Percentiles rank a stretch among this genome's conserved stretches.
Evolutionary conservation across 2,329 filamentous ascomycete genomes (phyloP).

Genomic region (Pyricularia sp.): DNA sequence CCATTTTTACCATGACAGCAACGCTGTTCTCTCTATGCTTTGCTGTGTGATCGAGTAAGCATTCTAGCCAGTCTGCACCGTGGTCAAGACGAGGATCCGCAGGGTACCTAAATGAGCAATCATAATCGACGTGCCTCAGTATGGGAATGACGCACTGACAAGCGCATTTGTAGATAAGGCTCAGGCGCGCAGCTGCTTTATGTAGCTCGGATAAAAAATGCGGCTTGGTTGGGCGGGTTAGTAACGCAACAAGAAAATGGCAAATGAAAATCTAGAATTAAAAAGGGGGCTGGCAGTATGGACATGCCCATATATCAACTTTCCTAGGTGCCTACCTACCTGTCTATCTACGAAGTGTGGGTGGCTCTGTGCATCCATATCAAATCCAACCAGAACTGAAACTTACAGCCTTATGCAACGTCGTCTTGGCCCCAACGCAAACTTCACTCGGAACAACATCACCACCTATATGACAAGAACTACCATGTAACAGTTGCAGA

Average conservation of each 20-base stretch:
- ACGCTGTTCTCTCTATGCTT: not conserved
- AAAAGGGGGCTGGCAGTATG: not conserved
- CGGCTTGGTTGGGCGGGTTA: not conserved
- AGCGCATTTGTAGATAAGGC: not conserved
- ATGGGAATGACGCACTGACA: not conserved
- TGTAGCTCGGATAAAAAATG: not conserved
- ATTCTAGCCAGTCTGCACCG: not conserved
- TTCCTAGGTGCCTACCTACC: too few relatives aligned
- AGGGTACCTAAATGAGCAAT: not conserved
- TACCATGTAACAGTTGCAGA: too few relatives aligned
- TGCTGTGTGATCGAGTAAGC: not conserved
- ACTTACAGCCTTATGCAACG: too few relatives aligned
- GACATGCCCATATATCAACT: not conserved
- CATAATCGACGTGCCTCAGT: not conserved
- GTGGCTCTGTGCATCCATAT: too few relatives aligned
- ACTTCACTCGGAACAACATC: too few relatives aligned
- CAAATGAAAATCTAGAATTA: not conserved
- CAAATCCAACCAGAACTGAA: too few relatives aligned
- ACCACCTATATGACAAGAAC: too few relatives aligned
- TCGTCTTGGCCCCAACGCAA: too few relatives aligned
- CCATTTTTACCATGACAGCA: not conserved
- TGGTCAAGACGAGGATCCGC: not conserved
- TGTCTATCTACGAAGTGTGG: not conserved
- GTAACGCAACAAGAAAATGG: not conserved
- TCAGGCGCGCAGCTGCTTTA: not conserved